Percentiles rank a stretch among this genome's conserved stretches.
Conservation (phyloP, 202 grass and related monocot species). For the Digitaria exilis region DNA sequence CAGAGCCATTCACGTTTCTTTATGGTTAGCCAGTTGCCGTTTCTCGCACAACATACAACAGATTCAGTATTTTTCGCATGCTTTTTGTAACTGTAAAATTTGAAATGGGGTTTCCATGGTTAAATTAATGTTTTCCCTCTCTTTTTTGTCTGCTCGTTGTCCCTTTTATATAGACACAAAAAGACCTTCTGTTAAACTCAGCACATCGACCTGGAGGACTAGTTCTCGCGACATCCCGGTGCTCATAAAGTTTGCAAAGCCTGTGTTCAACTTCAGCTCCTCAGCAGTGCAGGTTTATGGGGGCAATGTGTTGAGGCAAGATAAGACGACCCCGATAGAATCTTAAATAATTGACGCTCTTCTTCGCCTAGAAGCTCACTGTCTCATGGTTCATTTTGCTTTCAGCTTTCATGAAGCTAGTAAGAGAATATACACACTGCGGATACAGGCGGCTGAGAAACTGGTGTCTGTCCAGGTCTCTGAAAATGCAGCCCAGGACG, state of each 20-base stretch:
- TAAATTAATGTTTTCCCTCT: neutral
- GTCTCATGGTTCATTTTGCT: slow-evolving; percentile 11
- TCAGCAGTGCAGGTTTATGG: slow-evolving; percentile 75
- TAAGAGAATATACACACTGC: slow-evolving; percentile 72
- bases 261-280: slow-evolving; percentile 88
- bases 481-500: slow-evolving; percentile 72
- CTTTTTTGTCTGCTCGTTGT: neutral
- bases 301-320: slow-evolving; percentile 73
- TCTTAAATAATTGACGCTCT: neutral
- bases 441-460: slow-evolving; percentile 58
- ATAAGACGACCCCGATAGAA: slow-evolving; percentile 9
- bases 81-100: neutral
- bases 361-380: neutral
- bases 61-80: neutral
- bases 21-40: slow-evolving; percentile 59
- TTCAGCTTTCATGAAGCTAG: slow-evolving; percentile 86
- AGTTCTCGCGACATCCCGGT: slow-evolving; percentile 65
- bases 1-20: slow-evolving; percentile 73
- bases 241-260: slow-evolving; percentile 80
- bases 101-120: neutral
- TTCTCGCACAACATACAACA: neutral
- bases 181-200: slow-evolving; percentile 78
- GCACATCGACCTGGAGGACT: slow-evolving; percentile 66
- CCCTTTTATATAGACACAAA: slow-evolving; percentile 47
- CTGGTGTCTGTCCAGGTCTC: slow-evolving; percentile 72